These are phyloP conservation scores for Chytridium lagenaria DNA, from an alignment of 371 early-diverging fungal genomes.

Conservation along the genomic window DNA sequence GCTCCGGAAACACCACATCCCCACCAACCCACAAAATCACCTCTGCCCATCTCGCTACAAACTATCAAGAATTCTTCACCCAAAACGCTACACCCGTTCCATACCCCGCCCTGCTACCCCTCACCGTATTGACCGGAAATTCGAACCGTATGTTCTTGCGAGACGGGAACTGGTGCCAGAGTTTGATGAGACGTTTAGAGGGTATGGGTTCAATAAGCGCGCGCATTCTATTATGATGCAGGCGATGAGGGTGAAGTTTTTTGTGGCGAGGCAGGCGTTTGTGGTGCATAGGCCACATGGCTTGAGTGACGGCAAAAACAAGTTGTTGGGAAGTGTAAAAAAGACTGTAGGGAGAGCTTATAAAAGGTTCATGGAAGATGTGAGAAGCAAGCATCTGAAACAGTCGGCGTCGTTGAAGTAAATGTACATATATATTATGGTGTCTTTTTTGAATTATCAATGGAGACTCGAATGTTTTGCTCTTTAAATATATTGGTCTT, in stretches of 20 bases:
- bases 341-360: conserved; percentile 35
- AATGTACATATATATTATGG: too few species aligned
- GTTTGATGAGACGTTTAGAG: conserved; percentile 41
- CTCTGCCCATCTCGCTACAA: background rate
- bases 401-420: too few species aligned
- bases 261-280: conserved; percentile 33
- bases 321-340: conserved; percentile 18
- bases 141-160: conserved; percentile 42
- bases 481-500: background rate
- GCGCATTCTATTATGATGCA: conserved; percentile 37
- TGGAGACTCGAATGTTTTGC: background rate
- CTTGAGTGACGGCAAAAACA: conserved; percentile 13
- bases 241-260: conserved; percentile 23
- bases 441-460: too few species aligned
- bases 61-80: background rate
- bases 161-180: conserved; percentile 18
- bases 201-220: conserved; percentile 47
- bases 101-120: background rate
- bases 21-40: conserved; percentile 8
- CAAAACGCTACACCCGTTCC: background rate
- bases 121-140: conserved; percentile 17
- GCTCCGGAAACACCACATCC: background rate
- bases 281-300: conserved; percentile 41
- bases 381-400: conserved; percentile 5
- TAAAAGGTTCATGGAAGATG: conserved; percentile 18